Conservation (phyloP, 805 yeast species). For the Myxozyma monticola region DNA sequence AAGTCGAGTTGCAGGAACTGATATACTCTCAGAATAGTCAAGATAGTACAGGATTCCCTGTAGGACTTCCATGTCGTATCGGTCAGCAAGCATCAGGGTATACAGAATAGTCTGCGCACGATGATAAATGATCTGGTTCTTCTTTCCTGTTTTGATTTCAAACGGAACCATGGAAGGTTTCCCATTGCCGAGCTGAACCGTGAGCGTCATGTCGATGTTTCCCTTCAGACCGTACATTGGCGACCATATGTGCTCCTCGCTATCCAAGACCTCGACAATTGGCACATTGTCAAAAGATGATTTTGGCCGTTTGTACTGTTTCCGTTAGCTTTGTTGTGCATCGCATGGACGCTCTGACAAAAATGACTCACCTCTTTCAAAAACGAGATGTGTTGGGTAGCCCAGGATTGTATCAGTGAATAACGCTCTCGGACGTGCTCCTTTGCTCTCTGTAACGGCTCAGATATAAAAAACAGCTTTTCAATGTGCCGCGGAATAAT, state of each 20-base stretch:
- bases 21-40: conserved; percentile 54
- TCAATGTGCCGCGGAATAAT: conserved; percentile 32
- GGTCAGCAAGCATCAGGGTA: conserved; percentile 72
- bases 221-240: conserved; percentile 90
- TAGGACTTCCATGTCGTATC: conserved; percentile 60
- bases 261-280: conserved; percentile 67
- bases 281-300: conserved; percentile 42
- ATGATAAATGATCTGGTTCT: conserved; percentile 59
- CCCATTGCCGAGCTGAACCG: conserved; percentile 47
- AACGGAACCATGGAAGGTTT: conserved; percentile 56
- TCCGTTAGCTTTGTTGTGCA: background rate
- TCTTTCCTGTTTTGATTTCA: conserved; percentile 84
- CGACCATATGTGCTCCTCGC: conserved; percentile 91
- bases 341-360: background rate
- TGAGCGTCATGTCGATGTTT: conserved; percentile 81
- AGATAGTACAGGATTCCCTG: conserved; percentile 75
- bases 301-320: background rate
- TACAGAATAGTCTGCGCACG: conserved; percentile 86
- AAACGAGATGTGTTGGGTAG: conserved; percentile 11
- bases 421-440: conserved; percentile 13
- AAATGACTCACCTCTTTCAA: conserved; percentile 6
- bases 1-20: conserved; percentile 51
- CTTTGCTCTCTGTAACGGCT: conserved; percentile 34
- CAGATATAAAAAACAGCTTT: conserved; percentile 32
- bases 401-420: conserved; percentile 37